These are phyloP conservation scores for Papiliotrema fonsecae DNA, from an alignment of 1,284 basidiomycete species.

Conservation along the genomic window DNA sequence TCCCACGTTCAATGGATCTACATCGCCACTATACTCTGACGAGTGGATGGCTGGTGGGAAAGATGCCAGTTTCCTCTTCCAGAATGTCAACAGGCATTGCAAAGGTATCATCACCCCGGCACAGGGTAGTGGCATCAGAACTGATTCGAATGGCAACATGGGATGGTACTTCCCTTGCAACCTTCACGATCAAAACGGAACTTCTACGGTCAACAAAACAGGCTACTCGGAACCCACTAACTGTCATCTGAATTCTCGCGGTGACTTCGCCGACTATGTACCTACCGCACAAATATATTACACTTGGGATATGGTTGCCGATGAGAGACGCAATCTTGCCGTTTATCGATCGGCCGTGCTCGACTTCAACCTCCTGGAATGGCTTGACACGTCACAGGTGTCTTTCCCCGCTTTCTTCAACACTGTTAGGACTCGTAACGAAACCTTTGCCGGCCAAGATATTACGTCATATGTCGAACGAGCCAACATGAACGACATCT, in stretches of 20 bases:
- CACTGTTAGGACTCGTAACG: conserved; percentile 63
- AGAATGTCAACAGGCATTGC: conserved; percentile 81
- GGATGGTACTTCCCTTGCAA: conserved; percentile 96
- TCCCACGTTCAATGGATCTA: conserved; percentile 63
- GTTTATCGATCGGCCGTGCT: conserved; percentile 93
- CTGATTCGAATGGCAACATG: conserved; percentile 48
- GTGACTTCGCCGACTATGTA: conserved; percentile 48
- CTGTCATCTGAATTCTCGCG: conserved; percentile 67
- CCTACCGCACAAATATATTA: conserved; percentile 85
- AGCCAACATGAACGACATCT: conserved; percentile 57
- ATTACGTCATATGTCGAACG: conserved; percentile 76
- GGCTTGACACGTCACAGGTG: conserved; percentile 74
- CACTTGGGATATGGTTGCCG: conserved; percentile 78
- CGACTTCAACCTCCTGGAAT: conserved; percentile 76
- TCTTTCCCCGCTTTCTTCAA: conserved; percentile 78
- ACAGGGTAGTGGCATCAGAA: conserved; percentile 60
- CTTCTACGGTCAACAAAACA: conserved; percentile 60
- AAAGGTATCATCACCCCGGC: conserved; percentile 68
- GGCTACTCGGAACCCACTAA: conserved; percentile 60
- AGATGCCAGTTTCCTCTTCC: conserved; percentile 92
- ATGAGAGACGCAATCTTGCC: conserved; percentile 69
- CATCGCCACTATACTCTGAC: conserved; percentile 76
- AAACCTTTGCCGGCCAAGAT: conserved; percentile 75
- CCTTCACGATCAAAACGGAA: conserved; percentile 69
- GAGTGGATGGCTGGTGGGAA: conserved; percentile 73